Base-by-base conservation (phyloP, 495 filamentous ascomycete genomes). In the Elaphomyces granulatus region DNA sequence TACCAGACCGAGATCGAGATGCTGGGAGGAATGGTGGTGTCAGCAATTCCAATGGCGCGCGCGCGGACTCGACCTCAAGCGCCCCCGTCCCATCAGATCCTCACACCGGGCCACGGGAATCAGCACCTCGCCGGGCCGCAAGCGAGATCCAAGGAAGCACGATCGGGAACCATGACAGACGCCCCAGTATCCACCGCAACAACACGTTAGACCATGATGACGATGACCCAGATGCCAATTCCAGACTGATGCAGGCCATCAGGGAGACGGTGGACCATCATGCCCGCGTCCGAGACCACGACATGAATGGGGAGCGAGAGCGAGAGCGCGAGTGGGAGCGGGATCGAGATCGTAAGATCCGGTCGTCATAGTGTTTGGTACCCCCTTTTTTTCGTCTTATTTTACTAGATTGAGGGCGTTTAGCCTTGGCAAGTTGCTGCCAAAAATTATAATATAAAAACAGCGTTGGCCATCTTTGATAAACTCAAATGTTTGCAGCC, bases 171-270 rank as follows among this genome's bases (percentile, higher is more conserved):
- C 49, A 55, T 31, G 51, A 54, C 9, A 41, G 49, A 14, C 48
- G 42, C 17, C 15, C 47, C 41, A 45, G 45, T 31, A 35, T 52
- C 37, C 37, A 44, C 34, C 45, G 34, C 20, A 38, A 37, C 30
- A 35, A 39, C 34, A 49, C 44, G 14, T 33, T 36, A 28, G 35
- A 20, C 26, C 18, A 38, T 2, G 51, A 63, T n/a, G 62, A 68
- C n/a, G 61, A 66, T 12, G 64, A 56, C 18, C 58, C 61, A 1
- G 63, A 63, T 45, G 64, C 64, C 36, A 64, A 63, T 35, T 59
- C 62, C 40, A 50, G 61, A n/a, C 38, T 68, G 32, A 64, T 63
- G 58, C 64, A 66, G 47, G 64, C 64, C 15, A 68, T 68, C 21
- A 39, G 59, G 8, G 64, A 68, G 35, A 68, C 64, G 2, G 60